phyloP scores from a whole-genome alignment of 148 eudicot species.

The Diospyros kaki region DNA sequence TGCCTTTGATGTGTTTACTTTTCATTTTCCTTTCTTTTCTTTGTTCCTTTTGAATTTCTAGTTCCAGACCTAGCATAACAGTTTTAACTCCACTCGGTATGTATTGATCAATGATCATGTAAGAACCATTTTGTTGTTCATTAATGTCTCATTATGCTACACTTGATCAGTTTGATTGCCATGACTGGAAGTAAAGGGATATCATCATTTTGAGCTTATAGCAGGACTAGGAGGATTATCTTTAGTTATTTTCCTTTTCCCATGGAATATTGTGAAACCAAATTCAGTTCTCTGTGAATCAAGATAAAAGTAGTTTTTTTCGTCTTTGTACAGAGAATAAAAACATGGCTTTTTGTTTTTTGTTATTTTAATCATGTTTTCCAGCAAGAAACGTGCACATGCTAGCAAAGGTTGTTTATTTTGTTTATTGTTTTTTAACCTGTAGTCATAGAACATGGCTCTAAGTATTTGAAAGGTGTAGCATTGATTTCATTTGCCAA shows the following conservation, averaged over 20 bases:
- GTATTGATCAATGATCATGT: not conserved
- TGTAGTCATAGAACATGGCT: not conserved
- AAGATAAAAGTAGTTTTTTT: not conserved
- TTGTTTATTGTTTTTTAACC: not conserved
- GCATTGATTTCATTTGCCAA: not conserved
- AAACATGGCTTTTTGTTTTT: not conserved
- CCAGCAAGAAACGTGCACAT: slow-evolving; percentile 1
- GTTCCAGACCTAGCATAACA: too few species aligned
- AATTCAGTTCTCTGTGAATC: not conserved
- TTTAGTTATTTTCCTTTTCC: not conserved
- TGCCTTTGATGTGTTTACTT: too few species aligned
- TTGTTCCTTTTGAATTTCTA: too few species aligned
- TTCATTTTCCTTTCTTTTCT: too few species aligned
- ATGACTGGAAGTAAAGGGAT: not conserved
- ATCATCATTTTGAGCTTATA: slow-evolving; percentile 4
- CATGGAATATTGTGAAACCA: not conserved
- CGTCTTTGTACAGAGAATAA: not conserved
- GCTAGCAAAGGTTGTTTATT: not conserved
- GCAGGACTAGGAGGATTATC: not conserved
- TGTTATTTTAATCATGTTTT: not conserved
- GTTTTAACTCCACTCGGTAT: too few species aligned
- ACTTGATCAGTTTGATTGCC: not conserved
- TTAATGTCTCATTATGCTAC: not conserved
- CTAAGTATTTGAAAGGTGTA: not conserved
- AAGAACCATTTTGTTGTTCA: not conserved